Base-by-base conservation (phyloP, 352 stramenopile species). In the Aphanomyces cochlioides region DNA sequence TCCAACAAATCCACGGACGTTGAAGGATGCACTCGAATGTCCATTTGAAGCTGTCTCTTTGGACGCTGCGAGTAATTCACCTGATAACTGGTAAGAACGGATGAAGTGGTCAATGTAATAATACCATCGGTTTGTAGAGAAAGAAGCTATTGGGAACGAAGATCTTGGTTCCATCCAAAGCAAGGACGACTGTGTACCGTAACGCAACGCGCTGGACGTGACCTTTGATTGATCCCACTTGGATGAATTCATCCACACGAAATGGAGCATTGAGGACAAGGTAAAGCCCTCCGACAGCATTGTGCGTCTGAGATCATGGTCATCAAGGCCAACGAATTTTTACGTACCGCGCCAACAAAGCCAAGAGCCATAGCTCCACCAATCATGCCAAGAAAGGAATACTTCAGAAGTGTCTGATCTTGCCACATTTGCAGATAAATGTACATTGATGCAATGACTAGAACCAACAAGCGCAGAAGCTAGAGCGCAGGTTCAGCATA, bases 181-280 rank as follows among this genome's bases (percentile, higher is more conserved):
- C 92, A 73, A 93, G 77, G 28, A 95, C 68, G 7, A 85, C 92
- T 56, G 88, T 95, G 75, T 93, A 95, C 2, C 88, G 82, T 50
- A 95, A 77, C 66, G 85, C 90, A 5, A 94, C 83, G 21, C 85
- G 86, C 59, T 94, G 87, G 5, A 95, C 86, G 59, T 93, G 90
- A 7, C 88, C 88, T 53, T 87, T 78, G 12, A 84, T 81, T 47
- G 87, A 75, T 54, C 84, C 84, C 34, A 94, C 84, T 57, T 89
- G 71, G 73, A 95, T 93, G 64, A 92, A 95, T 63, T 95, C 84
- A 57, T 92, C 88, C 57, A 95, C 88, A 74, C 89, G 92, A 67
- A 92, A 94, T 72, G 93, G 88, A 37, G 84, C 85, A 73, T 95
- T 95, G 77, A 95, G 93, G n/a, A 87, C 88, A 41, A 95, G 74